phyloP scores from a whole-genome alignment of 805 yeast genomes.

The Scheffersomyces amazonensis region DNA sequence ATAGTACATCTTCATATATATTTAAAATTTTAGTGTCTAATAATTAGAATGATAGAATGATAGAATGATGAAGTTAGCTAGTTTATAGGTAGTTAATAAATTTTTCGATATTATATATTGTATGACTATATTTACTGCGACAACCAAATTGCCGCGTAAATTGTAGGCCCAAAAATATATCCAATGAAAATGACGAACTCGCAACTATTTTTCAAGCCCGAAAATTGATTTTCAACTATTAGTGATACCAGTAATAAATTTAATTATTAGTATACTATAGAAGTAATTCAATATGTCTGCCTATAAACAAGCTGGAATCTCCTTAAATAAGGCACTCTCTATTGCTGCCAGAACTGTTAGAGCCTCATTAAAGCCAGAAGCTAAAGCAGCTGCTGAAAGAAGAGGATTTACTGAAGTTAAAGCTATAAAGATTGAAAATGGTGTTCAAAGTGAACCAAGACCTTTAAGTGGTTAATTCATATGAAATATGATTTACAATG shows the following conservation, averaged over 20 bases:
- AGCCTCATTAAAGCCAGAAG: slow-evolving; percentile 82
- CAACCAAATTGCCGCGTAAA: too few species aligned
- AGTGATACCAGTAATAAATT: background rate
- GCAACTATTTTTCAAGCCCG: too few species aligned
- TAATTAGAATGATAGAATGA: too few species aligned
- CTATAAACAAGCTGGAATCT: slow-evolving; percentile 48
- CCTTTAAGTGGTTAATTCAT: too few species aligned
- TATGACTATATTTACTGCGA: too few species aligned
- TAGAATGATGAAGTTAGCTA: too few species aligned
- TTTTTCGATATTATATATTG: too few species aligned
- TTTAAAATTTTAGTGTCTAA: too few species aligned
- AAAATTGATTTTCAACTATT: background rate
- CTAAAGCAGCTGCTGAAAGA: slow-evolving; percentile 66
- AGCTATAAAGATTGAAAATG: slow-evolving; percentile 69
- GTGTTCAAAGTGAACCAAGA: slow-evolving; percentile 46
- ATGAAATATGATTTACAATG: too few species aligned
- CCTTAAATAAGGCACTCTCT: slow-evolving; percentile 83
- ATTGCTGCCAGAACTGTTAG: slow-evolving; percentile 89
- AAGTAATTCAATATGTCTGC: slow-evolving; percentile 32
- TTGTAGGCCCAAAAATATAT: background rate
- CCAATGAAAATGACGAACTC: background rate
- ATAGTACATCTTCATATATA: too few species aligned
- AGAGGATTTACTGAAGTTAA: slow-evolving; percentile 75
- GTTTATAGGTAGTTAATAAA: too few species aligned
- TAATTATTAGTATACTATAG: background rate